phyloP scores from a whole-genome alignment of 331 rosid genomes.

The Quercus phellos region DNA sequence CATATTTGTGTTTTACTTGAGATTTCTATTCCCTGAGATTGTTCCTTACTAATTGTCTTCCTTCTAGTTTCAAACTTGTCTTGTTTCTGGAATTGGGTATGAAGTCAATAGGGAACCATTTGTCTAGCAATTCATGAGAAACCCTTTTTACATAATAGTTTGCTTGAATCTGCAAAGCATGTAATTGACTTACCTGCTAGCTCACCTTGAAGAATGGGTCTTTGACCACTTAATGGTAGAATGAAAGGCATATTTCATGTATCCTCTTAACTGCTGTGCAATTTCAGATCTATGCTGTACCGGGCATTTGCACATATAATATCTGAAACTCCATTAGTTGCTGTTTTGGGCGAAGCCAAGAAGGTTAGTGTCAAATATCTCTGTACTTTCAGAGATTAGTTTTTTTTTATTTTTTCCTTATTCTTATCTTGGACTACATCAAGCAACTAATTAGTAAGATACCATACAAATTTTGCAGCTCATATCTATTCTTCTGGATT shows the following conservation, averaged over 20 bases:
- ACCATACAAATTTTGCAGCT: conserved; percentile 58
- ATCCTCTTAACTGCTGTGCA: conserved; percentile 24
- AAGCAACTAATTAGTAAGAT: conserved; percentile 11
- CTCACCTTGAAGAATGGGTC: neutral
- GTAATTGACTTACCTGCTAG: too few species aligned
- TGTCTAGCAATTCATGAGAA: too few species aligned
- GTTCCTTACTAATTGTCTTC: too few species aligned
- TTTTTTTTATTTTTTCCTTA: neutral
- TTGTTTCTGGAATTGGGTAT: too few species aligned
- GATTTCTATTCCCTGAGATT: too few species aligned
- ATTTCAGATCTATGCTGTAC: conserved; percentile 62
- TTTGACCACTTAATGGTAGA: neutral
- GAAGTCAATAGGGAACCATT: too few species aligned
- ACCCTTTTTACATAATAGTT: too few species aligned
- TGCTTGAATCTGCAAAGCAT: too few species aligned
- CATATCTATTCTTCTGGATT: conserved; percentile 68
- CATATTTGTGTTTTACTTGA: neutral
- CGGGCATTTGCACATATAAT: conserved; percentile 67
- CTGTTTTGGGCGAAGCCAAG: conserved; percentile 66
- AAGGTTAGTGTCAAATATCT: conserved; percentile 52
- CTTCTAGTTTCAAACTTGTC: too few species aligned
- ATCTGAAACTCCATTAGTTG: conserved; percentile 67
- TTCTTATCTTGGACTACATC: conserved; percentile 6
- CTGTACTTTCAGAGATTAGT: neutral
- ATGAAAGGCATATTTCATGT: neutral